Conservation (phyloP, 306 rosid species). For the Oemleria cerasiformis region DNA sequence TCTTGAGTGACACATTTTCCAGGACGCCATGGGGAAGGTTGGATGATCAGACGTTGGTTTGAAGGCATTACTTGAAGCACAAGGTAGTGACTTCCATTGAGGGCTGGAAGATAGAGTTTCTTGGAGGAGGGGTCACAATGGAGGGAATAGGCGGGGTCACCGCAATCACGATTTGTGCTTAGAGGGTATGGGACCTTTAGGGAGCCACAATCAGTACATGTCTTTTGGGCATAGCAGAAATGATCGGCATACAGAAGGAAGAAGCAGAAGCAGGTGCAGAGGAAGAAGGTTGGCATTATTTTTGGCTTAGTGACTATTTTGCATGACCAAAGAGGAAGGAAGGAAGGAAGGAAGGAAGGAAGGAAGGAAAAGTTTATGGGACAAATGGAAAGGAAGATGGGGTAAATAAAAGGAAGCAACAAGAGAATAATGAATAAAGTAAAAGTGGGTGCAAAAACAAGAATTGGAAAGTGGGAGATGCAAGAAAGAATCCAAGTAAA, state of each 20-base stretch:
- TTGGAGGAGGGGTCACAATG: slow-evolving; percentile 57
- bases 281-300: slow-evolving; percentile 31
- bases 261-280: slow-evolving; percentile 32
- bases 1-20: slow-evolving; percentile 70
- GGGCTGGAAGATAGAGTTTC: slow-evolving; percentile 55
- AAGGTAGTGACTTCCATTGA: slow-evolving; percentile 66
- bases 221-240: slow-evolving; percentile 47
- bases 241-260: slow-evolving; percentile 36
- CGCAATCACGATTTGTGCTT: slow-evolving; percentile 68
- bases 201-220: slow-evolving; percentile 80
- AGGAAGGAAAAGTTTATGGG: slow-evolving; percentile 31
- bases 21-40: slow-evolving; percentile 76
- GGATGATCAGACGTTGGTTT: slow-evolving; percentile 59
- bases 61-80: slow-evolving; percentile 46
- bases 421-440: slow-evolving; percentile 37
- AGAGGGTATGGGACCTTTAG: slow-evolving; percentile 75
- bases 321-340: slow-evolving; percentile 32
- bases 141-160: slow-evolving; percentile 58
- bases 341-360: slow-evolving; percentile 35
- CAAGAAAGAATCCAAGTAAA: slow-evolving; percentile 57
- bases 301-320: slow-evolving; percentile 41
- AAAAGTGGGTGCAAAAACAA: slow-evolving; percentile 36
- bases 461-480: slow-evolving; percentile 32
- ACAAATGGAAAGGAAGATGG: slow-evolving; percentile 25
- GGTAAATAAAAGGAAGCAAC: slow-evolving; percentile 31